Conservation (phyloP, 768 basidiomycete species). For the Pleurotus tuoliensis region DNA sequence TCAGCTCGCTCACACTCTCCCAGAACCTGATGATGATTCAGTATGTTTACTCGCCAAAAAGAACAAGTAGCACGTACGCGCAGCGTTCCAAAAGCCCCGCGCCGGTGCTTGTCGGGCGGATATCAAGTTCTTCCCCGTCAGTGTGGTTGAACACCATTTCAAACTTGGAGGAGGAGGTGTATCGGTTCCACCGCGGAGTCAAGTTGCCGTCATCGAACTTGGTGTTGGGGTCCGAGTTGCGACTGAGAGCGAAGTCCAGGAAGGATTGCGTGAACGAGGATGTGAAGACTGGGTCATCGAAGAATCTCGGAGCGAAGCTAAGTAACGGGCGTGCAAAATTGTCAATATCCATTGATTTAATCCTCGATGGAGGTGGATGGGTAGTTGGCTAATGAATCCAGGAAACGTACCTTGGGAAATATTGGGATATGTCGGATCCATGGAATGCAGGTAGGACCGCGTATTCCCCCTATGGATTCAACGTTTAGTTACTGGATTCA, state of each 20-base stretch:
- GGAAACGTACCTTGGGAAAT: slow-evolving; percentile 35
- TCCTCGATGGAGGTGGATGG: too few species aligned
- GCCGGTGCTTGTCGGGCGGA: slow-evolving; percentile 26
- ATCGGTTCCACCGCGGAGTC: slow-evolving; percentile 33
- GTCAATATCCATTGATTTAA: too few species aligned
- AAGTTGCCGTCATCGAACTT: slow-evolving; percentile 28
- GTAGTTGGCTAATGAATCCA: too few species aligned
- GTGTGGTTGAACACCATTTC: slow-evolving; percentile 50
- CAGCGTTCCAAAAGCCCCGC: slow-evolving; percentile 30
- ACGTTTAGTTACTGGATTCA: too few species aligned
- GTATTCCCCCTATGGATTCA: slow-evolving; percentile 32
- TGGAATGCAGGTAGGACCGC: slow-evolving; percentile 39
- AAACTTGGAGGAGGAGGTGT: slow-evolving; percentile 14
- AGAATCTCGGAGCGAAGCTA: slow-evolving; percentile 7
- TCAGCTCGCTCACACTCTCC: not conserved
- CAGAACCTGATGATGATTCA: not conserved
- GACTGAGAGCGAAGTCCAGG: slow-evolving; percentile 28
- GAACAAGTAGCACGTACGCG: slow-evolving; percentile 17
- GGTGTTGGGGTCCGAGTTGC: slow-evolving; percentile 23
- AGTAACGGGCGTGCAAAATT: too few species aligned
- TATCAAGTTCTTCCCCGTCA: slow-evolving; percentile 21
- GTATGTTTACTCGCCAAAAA: not conserved
- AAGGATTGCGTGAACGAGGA: slow-evolving; percentile 35
- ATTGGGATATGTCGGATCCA: slow-evolving; percentile 32
- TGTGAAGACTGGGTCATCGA: slow-evolving; percentile 31